Percentiles rank a stretch among this genome's conserved stretches.
phyloP scores from a whole-genome alignment of 2,329 filamentous ascomycete species.

The Aspergillus flavus region DNA sequence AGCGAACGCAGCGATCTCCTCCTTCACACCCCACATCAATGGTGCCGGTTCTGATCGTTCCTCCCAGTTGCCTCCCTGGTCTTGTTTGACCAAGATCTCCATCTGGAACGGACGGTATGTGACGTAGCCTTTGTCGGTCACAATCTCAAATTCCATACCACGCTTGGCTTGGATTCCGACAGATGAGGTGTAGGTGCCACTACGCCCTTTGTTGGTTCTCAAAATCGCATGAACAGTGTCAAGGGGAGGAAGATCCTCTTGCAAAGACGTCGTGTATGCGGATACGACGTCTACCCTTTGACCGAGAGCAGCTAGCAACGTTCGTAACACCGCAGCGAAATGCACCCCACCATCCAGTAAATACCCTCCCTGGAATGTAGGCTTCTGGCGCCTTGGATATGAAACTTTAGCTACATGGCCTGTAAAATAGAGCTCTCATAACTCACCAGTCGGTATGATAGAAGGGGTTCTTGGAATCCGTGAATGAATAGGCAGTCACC shows the following conservation, averaged over 20 bases:
- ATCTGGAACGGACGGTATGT: background rate
- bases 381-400: conserved; percentile 62
- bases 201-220: background rate
- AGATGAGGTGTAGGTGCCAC: background rate
- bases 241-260: background rate
- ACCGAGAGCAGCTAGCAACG: background rate
- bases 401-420: background rate
- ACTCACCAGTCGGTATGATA: conserved; percentile 50
- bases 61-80: background rate
- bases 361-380: conserved; percentile 75
- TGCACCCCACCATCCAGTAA: conserved; percentile 77
- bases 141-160: conserved; percentile 3
- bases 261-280: background rate
- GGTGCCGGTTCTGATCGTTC: background rate
- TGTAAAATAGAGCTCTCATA: background rate
- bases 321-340: conserved; percentile 57
- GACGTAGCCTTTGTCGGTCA: background rate
- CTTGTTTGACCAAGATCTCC: background rate
- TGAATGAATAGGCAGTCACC: background rate
- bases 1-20: background rate
- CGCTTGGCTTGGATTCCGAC: background rate
- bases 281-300: background rate
- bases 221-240: conserved; percentile 5
- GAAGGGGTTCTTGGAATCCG: conserved; percentile 1
- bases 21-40: background rate